Evolutionary conservation across 1,139 yeast genomes (phyloP).

Genomic region (Lodderomyces jiufengensis): DNA sequence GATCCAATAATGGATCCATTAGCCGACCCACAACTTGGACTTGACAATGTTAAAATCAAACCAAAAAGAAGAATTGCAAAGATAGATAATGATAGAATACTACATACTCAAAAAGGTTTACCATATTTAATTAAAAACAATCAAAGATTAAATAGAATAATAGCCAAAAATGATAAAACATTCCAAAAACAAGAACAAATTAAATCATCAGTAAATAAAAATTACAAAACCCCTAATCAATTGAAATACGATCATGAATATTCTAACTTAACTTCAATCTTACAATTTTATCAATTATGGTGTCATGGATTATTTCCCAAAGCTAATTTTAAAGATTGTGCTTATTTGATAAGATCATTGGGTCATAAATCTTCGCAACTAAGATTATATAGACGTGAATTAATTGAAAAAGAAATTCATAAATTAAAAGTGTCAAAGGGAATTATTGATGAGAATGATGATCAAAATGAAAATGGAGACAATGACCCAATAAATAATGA

Average conservation of each 20-base stretch:
- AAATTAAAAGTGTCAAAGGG: slow-evolving; percentile 34
- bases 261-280: slow-evolving; percentile 40
- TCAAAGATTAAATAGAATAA: slow-evolving; percentile 26
- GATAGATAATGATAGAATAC: slow-evolving; percentile 48
- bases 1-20: slow-evolving; percentile 3
- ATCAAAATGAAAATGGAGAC: slow-evolving; percentile 6
- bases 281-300: slow-evolving; percentile 79
- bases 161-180: slow-evolving; percentile 28
- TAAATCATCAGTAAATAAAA: not conserved
- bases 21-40: slow-evolving; percentile 32
- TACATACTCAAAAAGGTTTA: slow-evolving; percentile 41
- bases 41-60: slow-evolving; percentile 35
- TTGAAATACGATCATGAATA: slow-evolving; percentile 37
- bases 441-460: slow-evolving; percentile 20
- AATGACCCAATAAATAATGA: slow-evolving; percentile 18
- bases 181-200: slow-evolving; percentile 16
- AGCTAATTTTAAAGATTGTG: slow-evolving; percentile 68
- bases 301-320: slow-evolving; percentile 78
- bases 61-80: slow-evolving; percentile 30
- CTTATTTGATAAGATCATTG: slow-evolving; percentile 31
- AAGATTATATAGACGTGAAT: slow-evolving; percentile 34
- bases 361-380: slow-evolving; percentile 33
- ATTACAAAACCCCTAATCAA: slow-evolving; percentile 4
- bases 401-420: slow-evolving; percentile 32
- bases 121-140: slow-evolving; percentile 43